Base-by-base conservation (phyloP, 2,329 filamentous ascomycete genomes). In the Fusarium sacchari region DNA sequence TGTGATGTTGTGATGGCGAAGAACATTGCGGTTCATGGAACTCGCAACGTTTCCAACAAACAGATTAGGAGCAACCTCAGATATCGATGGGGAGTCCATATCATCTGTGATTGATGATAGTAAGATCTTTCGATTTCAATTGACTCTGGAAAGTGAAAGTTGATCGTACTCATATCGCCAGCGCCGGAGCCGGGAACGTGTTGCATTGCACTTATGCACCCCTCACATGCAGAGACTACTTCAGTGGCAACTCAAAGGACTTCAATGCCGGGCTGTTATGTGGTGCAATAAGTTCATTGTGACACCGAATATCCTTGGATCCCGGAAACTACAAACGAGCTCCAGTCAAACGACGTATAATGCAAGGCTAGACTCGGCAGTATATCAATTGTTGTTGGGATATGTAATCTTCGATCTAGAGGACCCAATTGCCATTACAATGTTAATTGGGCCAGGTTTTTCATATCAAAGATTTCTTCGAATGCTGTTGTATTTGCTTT, bases 31-130 rank as follows among this genome's bases (percentile, higher is more conserved):
- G 39, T 71, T 74, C 56, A 77, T 46, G 17, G 73, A 77, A 60
- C 76, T 75, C 18, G 74, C 67, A 39, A 75, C 60, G 43, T 77
- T 77, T 26, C 76, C 76, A n/a, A 77, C 66, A 60, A 75, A 77
- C 28, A 77, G 66, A 46, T 76, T 70, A 13, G 75, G 72, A 32
- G 72, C 73, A 49, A 77, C 66, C 59, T 68, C 59, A 8, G 70
- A 69, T 46, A 77, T 73, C 12, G 75, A 77, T 6, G 71, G 71
- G 42, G 69, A 50, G 36, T 76, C 71, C 60, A 74, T 72, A 22
- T 65, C 60, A 36, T 74, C 55, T 62, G 67, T 70, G 28, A 24
- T 37, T 40, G 26, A 46, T 39, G 30, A 24, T 15, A 55, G 52
- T 12, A 13, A 15, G 24, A 22, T 60, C n/a, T 57, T 26, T 28